These are phyloP conservation scores for Glycine latifolia DNA, from an alignment of 306 rosid genomes.

Conservation along the genomic window DNA sequence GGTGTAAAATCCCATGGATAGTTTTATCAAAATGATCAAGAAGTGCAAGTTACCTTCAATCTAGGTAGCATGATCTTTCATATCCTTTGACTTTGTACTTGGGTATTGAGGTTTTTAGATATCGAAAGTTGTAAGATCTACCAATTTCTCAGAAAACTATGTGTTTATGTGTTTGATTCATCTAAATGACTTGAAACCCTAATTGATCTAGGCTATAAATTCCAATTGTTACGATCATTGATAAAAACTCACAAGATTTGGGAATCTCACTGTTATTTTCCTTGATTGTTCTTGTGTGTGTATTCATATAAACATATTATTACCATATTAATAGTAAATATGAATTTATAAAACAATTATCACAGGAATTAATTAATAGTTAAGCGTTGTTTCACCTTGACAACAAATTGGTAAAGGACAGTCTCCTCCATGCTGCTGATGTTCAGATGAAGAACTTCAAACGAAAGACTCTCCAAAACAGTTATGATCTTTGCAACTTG, in stretches of 20 bases:
- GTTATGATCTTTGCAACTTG: constrained; percentile 72
- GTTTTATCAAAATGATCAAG: background rate
- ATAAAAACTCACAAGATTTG: constrained; percentile 1
- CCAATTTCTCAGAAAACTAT: background rate
- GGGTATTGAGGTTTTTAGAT: background rate
- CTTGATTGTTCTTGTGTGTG: background rate
- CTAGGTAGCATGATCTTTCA: background rate
- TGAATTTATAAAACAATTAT: constrained; percentile 14
- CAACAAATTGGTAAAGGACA: constrained; percentile 80
- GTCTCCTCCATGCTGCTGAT: constrained; percentile 93
- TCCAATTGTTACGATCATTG: constrained; percentile 13
- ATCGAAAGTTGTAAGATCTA: background rate
- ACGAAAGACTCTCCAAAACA: constrained; percentile 76
- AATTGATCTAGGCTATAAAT: background rate
- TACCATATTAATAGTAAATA: constrained; percentile 9
- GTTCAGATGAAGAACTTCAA: constrained; percentile 90
- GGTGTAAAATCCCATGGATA: background rate
- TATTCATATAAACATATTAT: background rate
- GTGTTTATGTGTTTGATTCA: constrained; percentile 34
- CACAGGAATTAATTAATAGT: constrained; percentile 4
- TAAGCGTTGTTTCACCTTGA: constrained; percentile 66
- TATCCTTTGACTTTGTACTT: background rate
- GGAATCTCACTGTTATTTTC: constrained; percentile 15
- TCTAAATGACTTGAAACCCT: constrained; percentile 44
- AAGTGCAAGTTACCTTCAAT: background rate